Evolutionary conservation across 805 yeast species (phyloP).

Genomic region (Myxozyma melibiosi): DNA sequence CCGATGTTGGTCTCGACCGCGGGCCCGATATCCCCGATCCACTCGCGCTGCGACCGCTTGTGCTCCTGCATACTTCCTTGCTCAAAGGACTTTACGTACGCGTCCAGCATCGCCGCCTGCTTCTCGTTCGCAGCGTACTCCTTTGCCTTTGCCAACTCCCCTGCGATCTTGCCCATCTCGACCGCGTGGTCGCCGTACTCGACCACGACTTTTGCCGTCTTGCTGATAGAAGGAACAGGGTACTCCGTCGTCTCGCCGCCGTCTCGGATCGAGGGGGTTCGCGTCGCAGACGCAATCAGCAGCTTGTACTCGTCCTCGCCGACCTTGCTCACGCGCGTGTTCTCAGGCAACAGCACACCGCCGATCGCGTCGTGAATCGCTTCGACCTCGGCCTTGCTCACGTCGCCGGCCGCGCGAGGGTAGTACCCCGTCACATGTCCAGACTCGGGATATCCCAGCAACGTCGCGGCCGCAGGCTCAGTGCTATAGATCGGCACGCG

Average conservation of each 20-base stretch:
- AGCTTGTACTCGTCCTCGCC: conserved; percentile 52
- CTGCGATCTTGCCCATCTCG: conserved; percentile 64
- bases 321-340: conserved; percentile 70
- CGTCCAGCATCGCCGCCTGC: conserved; percentile 64
- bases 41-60: conserved; percentile 75
- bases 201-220: conserved; percentile 50
- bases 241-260: conserved; percentile 41
- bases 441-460: conserved; percentile 76
- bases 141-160: conserved; percentile 58
- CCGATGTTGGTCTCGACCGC: conserved; percentile 80
- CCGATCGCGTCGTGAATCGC: conserved; percentile 69
- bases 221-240: conserved; percentile 46
- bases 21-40: conserved; percentile 89
- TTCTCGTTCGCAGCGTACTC: conserved; percentile 71
- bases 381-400: conserved; percentile 63
- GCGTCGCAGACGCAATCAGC: conserved; percentile 60
- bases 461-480: conserved; percentile 50
- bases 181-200: conserved; percentile 75
- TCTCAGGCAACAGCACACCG: conserved; percentile 68
- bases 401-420: conserved; percentile 47
- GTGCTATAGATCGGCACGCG: conserved; percentile 53
- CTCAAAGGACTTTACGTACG: conserved; percentile 68
- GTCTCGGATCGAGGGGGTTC: conserved; percentile 1
- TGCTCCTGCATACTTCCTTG: conserved; percentile 87
- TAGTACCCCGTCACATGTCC: conserved; percentile 81